Percentiles rank a stretch among this genome's conserved stretches.
Evolutionary conservation across 2,329 filamentous ascomycete species (phyloP).

Genomic region (Zymoseptoria pseudotritici): DNA sequence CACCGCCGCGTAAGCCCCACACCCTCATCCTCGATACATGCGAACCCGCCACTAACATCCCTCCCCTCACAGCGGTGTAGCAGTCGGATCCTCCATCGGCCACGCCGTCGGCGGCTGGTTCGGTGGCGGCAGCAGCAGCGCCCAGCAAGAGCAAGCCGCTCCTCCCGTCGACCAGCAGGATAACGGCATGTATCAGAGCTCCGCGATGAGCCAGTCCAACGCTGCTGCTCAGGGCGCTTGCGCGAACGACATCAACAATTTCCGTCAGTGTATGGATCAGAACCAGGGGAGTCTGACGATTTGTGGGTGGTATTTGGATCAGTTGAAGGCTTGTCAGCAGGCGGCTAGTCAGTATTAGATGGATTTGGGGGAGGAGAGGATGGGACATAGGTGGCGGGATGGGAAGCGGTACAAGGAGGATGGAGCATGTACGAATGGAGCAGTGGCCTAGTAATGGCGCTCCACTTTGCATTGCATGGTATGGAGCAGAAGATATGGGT

Average conservation of each 20-base stretch:
- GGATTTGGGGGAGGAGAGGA: neutral
- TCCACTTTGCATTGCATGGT: neutral
- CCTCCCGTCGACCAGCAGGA: slow-evolving; percentile 20
- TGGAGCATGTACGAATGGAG: no score
- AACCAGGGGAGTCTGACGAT: slow-evolving; percentile 90
- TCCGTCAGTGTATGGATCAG: slow-evolving; percentile 95
- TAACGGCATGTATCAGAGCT: slow-evolving; percentile 28
- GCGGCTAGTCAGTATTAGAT: slow-evolving; percentile 42
- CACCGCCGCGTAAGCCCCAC: slow-evolving; percentile 70
- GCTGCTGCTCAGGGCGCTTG: slow-evolving; percentile 46
- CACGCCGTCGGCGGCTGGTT: slow-evolving; percentile 90
- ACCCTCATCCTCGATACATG: no score
- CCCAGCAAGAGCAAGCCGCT: slow-evolving; percentile 33
- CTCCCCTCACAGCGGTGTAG: slow-evolving; percentile 68
- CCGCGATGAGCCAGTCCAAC: slow-evolving; percentile 30
- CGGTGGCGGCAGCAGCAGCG: slow-evolving; percentile 53
- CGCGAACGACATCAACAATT: slow-evolving; percentile 69
- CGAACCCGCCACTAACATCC: slow-evolving; percentile 20
- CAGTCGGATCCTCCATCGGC: slow-evolving; percentile 89
- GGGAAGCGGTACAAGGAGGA: no score
- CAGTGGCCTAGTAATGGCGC: no score
- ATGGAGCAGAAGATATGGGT: neutral
- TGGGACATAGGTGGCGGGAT: neutral
- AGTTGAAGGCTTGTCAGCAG: slow-evolving; percentile 58
- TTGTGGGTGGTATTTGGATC: slow-evolving; percentile 93